These are phyloP conservation scores for Firmiana major DNA, from an alignment of 345 rosid genomes.

Conservation along the genomic window DNA sequence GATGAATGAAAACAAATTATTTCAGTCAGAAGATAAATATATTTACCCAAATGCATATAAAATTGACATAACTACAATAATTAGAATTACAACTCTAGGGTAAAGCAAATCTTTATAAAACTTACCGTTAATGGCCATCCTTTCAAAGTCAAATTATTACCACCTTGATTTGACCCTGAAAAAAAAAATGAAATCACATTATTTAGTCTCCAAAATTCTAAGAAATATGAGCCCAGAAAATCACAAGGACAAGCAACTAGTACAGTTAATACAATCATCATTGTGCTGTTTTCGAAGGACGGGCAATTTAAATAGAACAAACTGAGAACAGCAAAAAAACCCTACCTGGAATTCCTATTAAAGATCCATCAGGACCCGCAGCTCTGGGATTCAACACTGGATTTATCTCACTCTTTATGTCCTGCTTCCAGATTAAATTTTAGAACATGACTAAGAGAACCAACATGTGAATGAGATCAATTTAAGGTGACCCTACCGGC, in stretches of 20 bases:
- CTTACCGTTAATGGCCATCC: conserved; percentile 96
- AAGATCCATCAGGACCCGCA: conserved; percentile 83
- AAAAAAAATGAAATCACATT: conserved; percentile 11
- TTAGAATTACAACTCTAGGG: not conserved
- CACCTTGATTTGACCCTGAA: conserved; percentile 87
- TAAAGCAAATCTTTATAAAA: conserved; percentile 9
- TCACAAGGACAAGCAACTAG: not conserved
- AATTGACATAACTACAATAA: not conserved
- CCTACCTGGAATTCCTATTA: conserved; percentile 89
- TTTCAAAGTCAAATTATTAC: conserved; percentile 82
- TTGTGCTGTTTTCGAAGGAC: conserved; percentile 6
- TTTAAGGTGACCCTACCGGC: conserved; percentile 40
- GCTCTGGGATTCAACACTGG: conserved; percentile 82
- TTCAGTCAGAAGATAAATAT: not conserved
- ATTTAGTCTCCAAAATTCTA: not conserved
- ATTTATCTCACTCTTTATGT: conserved; percentile 84
- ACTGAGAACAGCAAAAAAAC: not conserved
- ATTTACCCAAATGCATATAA: not conserved
- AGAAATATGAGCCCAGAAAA: not conserved
- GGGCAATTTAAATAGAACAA: conserved; percentile 11
- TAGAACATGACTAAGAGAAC: conserved; percentile 14
- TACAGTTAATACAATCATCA: conserved; percentile 2
- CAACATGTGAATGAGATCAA: not conserved
- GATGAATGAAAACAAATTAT: not conserved
- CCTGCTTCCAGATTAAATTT: conserved; percentile 52